phyloP scores from a whole-genome alignment of 75 land plant species.

The Pinus taeda region DNA sequence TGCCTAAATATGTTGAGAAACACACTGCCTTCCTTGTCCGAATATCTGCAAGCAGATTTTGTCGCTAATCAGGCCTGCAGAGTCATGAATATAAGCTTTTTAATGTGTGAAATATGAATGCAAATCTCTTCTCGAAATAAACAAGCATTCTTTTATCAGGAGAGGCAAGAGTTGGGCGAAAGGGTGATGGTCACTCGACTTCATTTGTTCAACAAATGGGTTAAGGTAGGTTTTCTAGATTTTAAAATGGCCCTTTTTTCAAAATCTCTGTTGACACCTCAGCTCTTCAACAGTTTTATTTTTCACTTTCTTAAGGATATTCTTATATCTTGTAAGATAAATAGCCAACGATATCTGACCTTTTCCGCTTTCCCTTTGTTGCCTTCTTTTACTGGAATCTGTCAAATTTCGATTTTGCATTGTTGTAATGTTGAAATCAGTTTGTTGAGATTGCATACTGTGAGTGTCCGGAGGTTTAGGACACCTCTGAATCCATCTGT shows the following conservation, averaged over 20 bases:
- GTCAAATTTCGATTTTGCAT: too few relatives aligned
- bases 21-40: not conserved
- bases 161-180: slow-evolving; percentile 92
- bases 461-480: too few relatives aligned
- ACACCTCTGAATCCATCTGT: too few relatives aligned
- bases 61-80: not conserved
- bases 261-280: not conserved
- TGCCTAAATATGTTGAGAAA: not conserved
- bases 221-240: slow-evolving; percentile 56
- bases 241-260: not conserved
- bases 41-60: not conserved
- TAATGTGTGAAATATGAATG: not conserved
- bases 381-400: too few relatives aligned
- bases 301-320: not conserved
- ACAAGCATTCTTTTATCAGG: slow-evolving; percentile 35
- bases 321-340: not conserved
- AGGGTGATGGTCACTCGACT: slow-evolving; percentile 97
- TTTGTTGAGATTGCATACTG: too few relatives aligned
- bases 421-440: too few relatives aligned
- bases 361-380: too few relatives aligned
- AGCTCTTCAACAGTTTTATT: not conserved
- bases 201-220: slow-evolving; percentile 92
- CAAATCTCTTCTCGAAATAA: not conserved
- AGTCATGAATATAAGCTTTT: not conserved
- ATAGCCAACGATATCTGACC: too few relatives aligned